Evolutionary conservation across 2,329 filamentous ascomycete genomes (phyloP).

Genomic region (Simplicillium aogashimaense): DNA sequence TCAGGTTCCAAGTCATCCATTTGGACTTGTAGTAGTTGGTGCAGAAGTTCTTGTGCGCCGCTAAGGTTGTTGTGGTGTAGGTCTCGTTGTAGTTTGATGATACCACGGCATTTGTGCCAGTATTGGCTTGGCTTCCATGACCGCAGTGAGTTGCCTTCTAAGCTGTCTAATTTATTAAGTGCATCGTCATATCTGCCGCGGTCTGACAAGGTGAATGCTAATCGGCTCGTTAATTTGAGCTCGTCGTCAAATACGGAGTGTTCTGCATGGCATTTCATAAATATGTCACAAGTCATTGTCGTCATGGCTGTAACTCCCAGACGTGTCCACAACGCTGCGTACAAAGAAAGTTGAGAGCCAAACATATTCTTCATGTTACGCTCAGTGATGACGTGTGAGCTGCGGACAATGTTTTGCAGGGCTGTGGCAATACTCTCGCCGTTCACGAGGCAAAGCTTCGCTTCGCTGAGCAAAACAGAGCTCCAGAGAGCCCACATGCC

Average conservation of each 20-base stretch:
- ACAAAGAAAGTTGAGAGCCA: conserved; percentile 63
- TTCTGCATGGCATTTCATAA: conserved; percentile 60
- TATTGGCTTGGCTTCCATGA: conserved; percentile 72
- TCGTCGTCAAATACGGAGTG: conserved; percentile 61
- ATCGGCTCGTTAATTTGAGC: conserved; percentile 62
- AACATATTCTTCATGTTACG: conserved; percentile 64
- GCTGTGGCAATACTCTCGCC: conserved; percentile 55
- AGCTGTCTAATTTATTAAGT: conserved; percentile 25
- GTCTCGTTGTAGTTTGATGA: conserved; percentile 55
- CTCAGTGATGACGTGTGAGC: conserved; percentile 71
- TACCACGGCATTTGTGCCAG: conserved; percentile 55
- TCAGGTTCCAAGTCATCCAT: conserved; percentile 42
- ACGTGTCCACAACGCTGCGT: conserved; percentile 64
- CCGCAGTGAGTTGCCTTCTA: conserved; percentile 53
- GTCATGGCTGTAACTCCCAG: conserved; percentile 54
- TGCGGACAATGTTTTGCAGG: conserved; percentile 71
- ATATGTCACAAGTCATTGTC: conserved; percentile 57
- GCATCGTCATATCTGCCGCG: conserved; percentile 64
- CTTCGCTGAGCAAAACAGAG: conserved; percentile 76
- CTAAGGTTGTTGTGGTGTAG: conserved; percentile 45
- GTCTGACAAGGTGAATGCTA: conserved; percentile 50
- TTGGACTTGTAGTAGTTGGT: conserved; percentile 41
- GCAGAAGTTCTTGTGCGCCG: conserved; percentile 39
- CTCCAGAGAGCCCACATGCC: conserved; percentile 81
- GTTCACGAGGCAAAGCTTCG: conserved; percentile 65